Evolutionary conservation across 2,329 filamentous ascomycete genomes (phyloP), one percentile per base, ranked within the genome.

Genomic region (Rhynchosporium agropyri): DNA sequence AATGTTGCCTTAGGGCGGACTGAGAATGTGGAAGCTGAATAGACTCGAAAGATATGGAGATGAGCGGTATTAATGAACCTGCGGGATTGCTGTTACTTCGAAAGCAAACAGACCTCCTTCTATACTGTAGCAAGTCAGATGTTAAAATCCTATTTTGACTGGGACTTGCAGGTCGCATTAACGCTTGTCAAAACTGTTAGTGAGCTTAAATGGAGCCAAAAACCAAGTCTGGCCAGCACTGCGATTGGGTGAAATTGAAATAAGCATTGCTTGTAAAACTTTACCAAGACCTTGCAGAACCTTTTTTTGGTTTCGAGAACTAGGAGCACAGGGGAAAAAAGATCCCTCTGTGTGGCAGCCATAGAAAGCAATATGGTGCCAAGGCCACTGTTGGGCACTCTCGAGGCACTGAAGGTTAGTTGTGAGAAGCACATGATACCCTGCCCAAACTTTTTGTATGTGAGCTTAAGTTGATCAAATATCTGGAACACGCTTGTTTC

Each of bases 401-500:
- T 26, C 20, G 20, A 20, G 20, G 20, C 20, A 20, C 20, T 20
- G 20, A 20, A 20, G 20, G 43, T 46, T 20, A 10, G 43, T 46
- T 28, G 43, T 15, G 36, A 20, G 50, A 42, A n/a, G 33, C n/a
- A 42, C 26, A 4, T 42, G 50, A 42, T 54, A 54, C 50, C 31
- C 50, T 20, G 50, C 50, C 50, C 50, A 54, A 42, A 54, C 50
- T 42, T 54, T 33, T 54, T 40, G 50, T 33, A 54, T 54, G 28
- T 54, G 50, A 54, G 50, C 50, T 54, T 54, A 54, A 40, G 33
- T 54, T 8, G 5, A 54, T 31, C 36, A 38, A n/a, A 3, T 40
- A 20, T 54, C 20, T 54, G 50, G 33, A 54, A 54, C 50, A 40
- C 31, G 12, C 31, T 54, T 54, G 50, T 54, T 54, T 54, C 50